A percentile compares a stretch with the other conserved stretches of the same genome.
phyloP scores from a whole-genome alignment of 257 asterid species.

The Mitragyna speciosa region DNA sequence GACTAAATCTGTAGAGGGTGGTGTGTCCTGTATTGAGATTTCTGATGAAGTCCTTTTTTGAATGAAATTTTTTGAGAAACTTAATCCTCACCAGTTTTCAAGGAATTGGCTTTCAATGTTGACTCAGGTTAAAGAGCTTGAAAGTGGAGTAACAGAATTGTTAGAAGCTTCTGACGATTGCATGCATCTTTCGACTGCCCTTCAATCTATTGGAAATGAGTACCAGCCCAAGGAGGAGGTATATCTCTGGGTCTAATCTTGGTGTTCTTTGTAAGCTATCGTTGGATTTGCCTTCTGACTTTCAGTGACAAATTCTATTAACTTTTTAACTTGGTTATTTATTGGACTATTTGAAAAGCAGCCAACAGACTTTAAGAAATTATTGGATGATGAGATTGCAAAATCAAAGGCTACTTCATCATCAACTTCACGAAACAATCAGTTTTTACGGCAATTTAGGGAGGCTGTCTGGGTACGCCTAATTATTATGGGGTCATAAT shows the following conservation, averaged over 20 bases:
- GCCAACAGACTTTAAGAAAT: conserved; percentile 71
- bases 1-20: no score
- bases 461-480: conserved; percentile 86
- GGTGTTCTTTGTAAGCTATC: neutral
- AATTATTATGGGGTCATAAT: neutral
- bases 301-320: neutral
- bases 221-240: conserved; percentile 68
- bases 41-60: neutral
- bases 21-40: neutral
- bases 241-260: conserved; percentile 23
- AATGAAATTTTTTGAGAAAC: neutral
- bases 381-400: conserved; percentile 60
- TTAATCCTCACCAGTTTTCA: neutral
- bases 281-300: neutral
- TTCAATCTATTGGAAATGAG: conserved; percentile 55
- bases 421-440: conserved; percentile 48
- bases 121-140: conserved; percentile 81
- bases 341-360: conserved; percentile 35
- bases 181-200: conserved; percentile 61
- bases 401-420: conserved; percentile 43
- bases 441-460: conserved; percentile 65
- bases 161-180: conserved; percentile 68
- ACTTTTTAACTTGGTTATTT: neutral
- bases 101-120: conserved; percentile 14
- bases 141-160: conserved; percentile 54